Evolutionary conservation across 1,284 basidiomycete species (phyloP).

Genomic region (Paramarasmius palmivorus): DNA sequence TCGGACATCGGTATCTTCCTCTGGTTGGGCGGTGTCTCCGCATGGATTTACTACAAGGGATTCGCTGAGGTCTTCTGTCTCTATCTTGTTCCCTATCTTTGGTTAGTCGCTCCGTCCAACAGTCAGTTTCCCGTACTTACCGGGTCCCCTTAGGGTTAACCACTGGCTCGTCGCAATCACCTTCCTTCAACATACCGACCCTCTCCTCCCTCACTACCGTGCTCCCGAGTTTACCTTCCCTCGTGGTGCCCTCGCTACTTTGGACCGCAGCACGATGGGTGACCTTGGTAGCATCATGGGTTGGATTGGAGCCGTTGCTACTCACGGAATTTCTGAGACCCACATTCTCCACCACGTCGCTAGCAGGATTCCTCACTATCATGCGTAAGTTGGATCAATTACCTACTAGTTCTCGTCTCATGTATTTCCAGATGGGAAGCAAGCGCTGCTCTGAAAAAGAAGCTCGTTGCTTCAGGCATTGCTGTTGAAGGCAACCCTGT

Average conservation of each 20-base stretch:
- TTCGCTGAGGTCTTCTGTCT: slow-evolving; percentile 78
- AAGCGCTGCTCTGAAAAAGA: slow-evolving; percentile 82
- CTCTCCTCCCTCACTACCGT: slow-evolving; percentile 92
- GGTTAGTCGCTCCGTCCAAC: slow-evolving; percentile 39
- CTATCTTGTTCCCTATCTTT: slow-evolving; percentile 91
- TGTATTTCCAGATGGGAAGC: slow-evolving; percentile 77
- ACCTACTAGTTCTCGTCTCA: background rate
- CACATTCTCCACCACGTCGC: slow-evolving; percentile 90
- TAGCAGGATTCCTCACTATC: slow-evolving; percentile 93
- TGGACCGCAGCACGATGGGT: slow-evolving; percentile 88
- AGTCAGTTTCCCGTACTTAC: background rate
- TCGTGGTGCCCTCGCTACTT: slow-evolving; percentile 91
- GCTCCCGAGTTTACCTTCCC: slow-evolving; percentile 90
- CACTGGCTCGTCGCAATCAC: slow-evolving; percentile 93
- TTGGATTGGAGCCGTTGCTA: slow-evolving; percentile 79
- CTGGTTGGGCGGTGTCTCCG: slow-evolving; percentile 65
- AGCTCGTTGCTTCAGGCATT: slow-evolving; percentile 66
- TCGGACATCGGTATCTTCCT: slow-evolving; percentile 86
- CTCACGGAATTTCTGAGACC: slow-evolving; percentile 91
- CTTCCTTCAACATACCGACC: slow-evolving; percentile 98
- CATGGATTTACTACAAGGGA: slow-evolving; percentile 65
- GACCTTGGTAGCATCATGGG: slow-evolving; percentile 73
- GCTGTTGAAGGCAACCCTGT: slow-evolving; percentile 64
- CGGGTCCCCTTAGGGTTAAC: slow-evolving; percentile 52
- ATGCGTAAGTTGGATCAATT: slow-evolving; percentile 51